These are phyloP conservation scores for Tolypocladium capitatum DNA, from an alignment of 2,329 filamentous ascomycete species.

Conservation along the genomic window DNA sequence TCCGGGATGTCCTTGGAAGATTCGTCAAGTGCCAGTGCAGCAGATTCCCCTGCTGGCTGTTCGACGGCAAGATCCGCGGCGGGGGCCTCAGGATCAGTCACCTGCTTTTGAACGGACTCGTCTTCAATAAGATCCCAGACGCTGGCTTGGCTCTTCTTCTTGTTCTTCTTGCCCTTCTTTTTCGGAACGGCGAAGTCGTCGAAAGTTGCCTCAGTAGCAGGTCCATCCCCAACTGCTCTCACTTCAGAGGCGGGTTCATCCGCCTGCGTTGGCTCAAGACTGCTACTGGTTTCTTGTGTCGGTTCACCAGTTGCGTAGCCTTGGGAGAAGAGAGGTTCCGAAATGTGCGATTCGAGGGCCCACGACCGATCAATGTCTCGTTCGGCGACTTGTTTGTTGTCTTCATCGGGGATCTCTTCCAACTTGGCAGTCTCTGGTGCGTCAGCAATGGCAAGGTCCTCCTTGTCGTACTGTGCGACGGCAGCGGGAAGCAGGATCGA, in stretches of 20 bases:
- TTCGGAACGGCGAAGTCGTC: conserved; percentile 3
- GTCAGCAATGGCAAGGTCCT: not conserved
- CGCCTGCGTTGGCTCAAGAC: conserved; percentile 11
- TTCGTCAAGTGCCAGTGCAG: not conserved
- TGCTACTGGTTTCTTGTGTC: conserved; percentile 11
- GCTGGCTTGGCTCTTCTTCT: conserved; percentile 15
- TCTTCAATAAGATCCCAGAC: conserved; percentile 5
- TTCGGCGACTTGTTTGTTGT: not conserved
- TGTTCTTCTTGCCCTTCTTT: conserved; percentile 21
- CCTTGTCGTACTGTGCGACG: not conserved
- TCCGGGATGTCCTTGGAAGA: not conserved
- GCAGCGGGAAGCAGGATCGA: not conserved
- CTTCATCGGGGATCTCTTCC: not conserved
- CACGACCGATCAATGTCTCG: conserved; percentile 1
- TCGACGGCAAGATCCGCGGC: not conserved
- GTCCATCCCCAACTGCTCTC: not conserved
- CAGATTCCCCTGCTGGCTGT: not conserved
- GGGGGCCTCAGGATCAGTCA: not conserved
- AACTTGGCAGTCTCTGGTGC: not conserved
- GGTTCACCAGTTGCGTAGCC: conserved; percentile 11
- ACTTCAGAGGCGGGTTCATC: conserved; percentile 5
- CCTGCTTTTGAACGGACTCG: not conserved
- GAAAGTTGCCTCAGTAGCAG: conserved; percentile 2
- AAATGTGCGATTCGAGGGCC: conserved; percentile 11
- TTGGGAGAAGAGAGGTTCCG: conserved; percentile 20